These are phyloP conservation scores for Erythrobasidium hasegawianum DNA, from an alignment of 1,284 basidiomycete genomes.

Conservation along the genomic window DNA sequence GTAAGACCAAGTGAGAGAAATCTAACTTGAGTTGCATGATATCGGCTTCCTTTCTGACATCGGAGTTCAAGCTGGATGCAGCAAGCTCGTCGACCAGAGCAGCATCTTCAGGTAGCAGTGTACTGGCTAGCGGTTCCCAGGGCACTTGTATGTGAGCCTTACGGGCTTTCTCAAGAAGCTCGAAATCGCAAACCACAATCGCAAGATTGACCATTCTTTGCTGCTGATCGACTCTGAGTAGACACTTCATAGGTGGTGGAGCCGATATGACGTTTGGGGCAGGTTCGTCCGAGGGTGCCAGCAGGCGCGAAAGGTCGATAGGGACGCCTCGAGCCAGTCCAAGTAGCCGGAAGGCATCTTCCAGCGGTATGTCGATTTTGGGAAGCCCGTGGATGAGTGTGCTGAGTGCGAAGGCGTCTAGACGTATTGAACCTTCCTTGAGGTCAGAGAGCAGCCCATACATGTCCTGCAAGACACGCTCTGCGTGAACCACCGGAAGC, in stretches of 20 bases:
- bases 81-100: too few relatives aligned
- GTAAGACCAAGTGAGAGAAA: too few relatives aligned
- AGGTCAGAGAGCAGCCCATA: too few relatives aligned
- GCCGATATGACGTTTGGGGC: too few relatives aligned
- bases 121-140: slow-evolving; percentile 5
- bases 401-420: background rate
- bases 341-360: background rate
- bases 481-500: too few relatives aligned
- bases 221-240: background rate
- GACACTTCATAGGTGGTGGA: too few relatives aligned
- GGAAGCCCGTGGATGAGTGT: background rate
- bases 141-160: slow-evolving; percentile 11
- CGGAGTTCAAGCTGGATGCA: too few relatives aligned
- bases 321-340: background rate
- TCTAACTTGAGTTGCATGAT: too few relatives aligned
- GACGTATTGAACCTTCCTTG: background rate
- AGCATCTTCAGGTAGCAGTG: too few relatives aligned
- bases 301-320: too few relatives aligned
- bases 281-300: background rate
- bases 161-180: slow-evolving; percentile 11
- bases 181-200: slow-evolving; percentile 3
- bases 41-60: too few relatives aligned
- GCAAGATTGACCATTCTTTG: background rate
- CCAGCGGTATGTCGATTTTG: background rate
- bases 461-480: too few relatives aligned